Evolutionary conservation across 345 rosid genomes (phyloP).

Genomic region (Heritiera littoralis): DNA sequence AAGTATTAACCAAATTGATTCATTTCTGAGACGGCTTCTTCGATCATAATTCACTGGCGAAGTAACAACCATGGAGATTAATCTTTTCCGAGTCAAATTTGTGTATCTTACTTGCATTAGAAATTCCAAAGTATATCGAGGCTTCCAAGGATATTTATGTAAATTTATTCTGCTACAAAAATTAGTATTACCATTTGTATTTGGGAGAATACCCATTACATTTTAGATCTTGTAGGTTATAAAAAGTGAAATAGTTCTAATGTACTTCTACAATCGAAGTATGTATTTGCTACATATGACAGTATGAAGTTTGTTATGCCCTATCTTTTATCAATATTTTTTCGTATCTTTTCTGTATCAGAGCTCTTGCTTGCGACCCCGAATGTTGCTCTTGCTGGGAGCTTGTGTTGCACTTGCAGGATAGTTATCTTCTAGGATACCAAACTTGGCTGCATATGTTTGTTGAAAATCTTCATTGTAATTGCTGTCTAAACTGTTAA

Average conservation of each 20-base stretch:
- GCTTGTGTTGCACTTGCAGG: conserved; percentile 26
- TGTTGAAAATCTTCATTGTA: conserved; percentile 40
- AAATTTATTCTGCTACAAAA: neutral
- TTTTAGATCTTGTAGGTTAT: neutral
- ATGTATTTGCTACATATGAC: neutral
- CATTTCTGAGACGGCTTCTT: neutral
- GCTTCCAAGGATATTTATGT: neutral
- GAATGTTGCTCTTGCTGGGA: conserved; percentile 5
- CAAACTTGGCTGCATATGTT: conserved; percentile 43
- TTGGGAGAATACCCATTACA: conserved; percentile 15
- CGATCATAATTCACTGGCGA: neutral
- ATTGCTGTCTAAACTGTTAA: conserved; percentile 53
- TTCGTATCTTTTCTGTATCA: neutral
- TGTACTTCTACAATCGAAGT: neutral
- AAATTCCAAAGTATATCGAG: neutral
- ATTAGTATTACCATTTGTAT: conserved; percentile 14
- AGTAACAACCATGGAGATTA: neutral
- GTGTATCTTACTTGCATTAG: conserved; percentile 6
- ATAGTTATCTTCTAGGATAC: conserved; percentile 36
- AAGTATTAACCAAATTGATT: conserved; percentile 20
- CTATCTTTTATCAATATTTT: neutral
- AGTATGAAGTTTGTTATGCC: neutral
- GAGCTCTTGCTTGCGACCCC: neutral
- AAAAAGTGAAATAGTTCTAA: neutral
- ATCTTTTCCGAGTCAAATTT: neutral